phyloP scores from a whole-genome alignment of 2,329 filamentous ascomycete genomes.

The Neopestalotiopsis rosae region DNA sequence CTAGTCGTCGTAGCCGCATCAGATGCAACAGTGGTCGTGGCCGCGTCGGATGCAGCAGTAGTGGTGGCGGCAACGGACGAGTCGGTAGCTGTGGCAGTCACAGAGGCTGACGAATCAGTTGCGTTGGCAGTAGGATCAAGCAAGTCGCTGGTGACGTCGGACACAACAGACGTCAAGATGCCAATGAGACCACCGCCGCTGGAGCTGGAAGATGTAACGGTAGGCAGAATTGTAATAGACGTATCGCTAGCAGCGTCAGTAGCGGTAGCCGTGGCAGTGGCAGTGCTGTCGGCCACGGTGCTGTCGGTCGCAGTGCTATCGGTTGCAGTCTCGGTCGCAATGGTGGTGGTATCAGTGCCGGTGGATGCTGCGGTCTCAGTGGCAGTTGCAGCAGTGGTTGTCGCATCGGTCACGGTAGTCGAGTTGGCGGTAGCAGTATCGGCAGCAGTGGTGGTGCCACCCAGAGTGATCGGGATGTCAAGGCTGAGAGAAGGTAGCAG shows the following conservation, averaged over 20 bases:
- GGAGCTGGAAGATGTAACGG: conserved; percentile 15
- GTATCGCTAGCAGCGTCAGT: not conserved
- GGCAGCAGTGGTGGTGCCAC: not conserved
- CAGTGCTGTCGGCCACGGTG: not conserved
- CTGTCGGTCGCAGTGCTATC: not conserved
- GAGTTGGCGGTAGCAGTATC: not conserved
- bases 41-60: not conserved
- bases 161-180: conserved; percentile 15
- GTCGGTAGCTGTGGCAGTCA: not conserved
- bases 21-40: not conserved
- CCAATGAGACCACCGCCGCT: not conserved
- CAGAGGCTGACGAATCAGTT: conserved; percentile 9
- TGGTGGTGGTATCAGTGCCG: not conserved
- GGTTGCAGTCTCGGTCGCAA: not conserved
- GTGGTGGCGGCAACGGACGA: not conserved
- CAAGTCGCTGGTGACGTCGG: conserved; percentile 17
- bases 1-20: conserved; percentile 2
- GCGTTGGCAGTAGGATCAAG: conserved; percentile 9
- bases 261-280: not conserved
- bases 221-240: conserved; percentile 10
- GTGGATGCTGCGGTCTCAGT: not conserved
- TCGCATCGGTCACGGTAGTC: not conserved
- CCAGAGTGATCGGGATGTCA: not conserved
- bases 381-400: not conserved
- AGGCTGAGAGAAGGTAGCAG: not conserved